A percentile compares a stretch with the other conserved stretches of the same genome.
phyloP scores from a whole-genome alignment of 495 filamentous ascomycete genomes.

The Penicillium canariense region DNA sequence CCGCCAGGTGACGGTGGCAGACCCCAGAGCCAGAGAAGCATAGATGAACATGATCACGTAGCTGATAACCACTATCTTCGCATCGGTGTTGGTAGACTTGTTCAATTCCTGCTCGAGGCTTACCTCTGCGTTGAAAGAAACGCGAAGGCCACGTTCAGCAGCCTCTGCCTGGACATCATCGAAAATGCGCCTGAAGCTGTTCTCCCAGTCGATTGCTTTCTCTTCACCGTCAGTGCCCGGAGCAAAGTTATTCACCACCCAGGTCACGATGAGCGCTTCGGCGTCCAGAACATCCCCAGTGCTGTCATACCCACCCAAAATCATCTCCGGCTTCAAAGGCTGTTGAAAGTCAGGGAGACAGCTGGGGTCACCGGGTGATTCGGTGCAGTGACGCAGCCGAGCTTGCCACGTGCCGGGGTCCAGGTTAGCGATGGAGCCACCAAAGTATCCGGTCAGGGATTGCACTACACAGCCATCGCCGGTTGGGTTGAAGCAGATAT shows the following conservation, averaged over 20 bases:
- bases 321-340: conserved; percentile 77
- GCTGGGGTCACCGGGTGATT: conserved; percentile 63
- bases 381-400: conserved; percentile 65
- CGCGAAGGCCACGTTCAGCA: conserved; percentile 66
- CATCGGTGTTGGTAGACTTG: conserved; percentile 96
- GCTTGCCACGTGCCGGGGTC: conserved; percentile 65
- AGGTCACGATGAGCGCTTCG: conserved; percentile 80
- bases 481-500: conserved; percentile 92
- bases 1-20: conserved; percentile 71
- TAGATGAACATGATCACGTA: conserved; percentile 99
- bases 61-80: conserved; percentile 94
- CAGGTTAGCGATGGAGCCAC: conserved; percentile 60
- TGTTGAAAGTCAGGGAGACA: conserved; percentile 87
- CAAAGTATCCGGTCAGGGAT: conserved; percentile 82
- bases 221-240: conserved; percentile 67
- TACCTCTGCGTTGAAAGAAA: conserved; percentile 93
- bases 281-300: conserved; percentile 68
- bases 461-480: conserved; percentile 90
- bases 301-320: conserved; percentile 76
- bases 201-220: conserved; percentile 86
- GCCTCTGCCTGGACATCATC: conserved; percentile 78
- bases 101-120: conserved; percentile 90
- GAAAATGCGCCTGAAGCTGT: conserved; percentile 67
- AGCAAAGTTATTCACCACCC: conserved; percentile 89
- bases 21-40: conserved; percentile 86